These are phyloP conservation scores for Dictyostelium intermedium DNA, from an alignment of 78 protist genomes.

Conservation along the genomic window DNA sequence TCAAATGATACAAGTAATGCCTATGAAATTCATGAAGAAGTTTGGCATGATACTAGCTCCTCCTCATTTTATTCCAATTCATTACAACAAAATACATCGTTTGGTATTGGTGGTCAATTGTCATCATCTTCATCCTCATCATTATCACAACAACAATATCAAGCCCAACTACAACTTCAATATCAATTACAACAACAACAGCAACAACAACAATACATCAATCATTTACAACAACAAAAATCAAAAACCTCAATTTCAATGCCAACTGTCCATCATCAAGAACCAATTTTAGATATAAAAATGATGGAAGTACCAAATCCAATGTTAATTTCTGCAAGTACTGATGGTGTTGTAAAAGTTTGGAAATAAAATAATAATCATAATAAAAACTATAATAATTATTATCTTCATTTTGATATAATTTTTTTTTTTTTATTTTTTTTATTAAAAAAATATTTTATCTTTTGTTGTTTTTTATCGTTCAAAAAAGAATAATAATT, in stretches of 20 bases:
- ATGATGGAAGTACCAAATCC: conserved; percentile 81
- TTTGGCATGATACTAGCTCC: conserved; percentile 52
- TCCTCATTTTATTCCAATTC: conserved; percentile 14
- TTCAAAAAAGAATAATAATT: too few relatives aligned
- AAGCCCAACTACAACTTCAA: neutral
- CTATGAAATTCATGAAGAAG: conserved; percentile 39
- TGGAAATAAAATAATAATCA: conserved; percentile 84
- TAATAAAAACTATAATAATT: too few relatives aligned
- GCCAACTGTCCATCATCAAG: conserved; percentile 81
- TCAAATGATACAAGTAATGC: conserved; percentile 24
- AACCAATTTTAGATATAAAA: conserved; percentile 76
- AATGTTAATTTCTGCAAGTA: conserved; percentile 80
- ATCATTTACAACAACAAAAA: conserved; percentile 26
- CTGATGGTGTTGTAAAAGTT: conserved; percentile 82
- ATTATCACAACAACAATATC: neutral
- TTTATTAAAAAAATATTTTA: too few relatives aligned
- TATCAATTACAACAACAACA: neutral
- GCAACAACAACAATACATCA: neutral
- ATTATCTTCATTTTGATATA: too few relatives aligned
- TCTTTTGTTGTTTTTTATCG: too few relatives aligned
- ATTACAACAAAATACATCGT: neutral
- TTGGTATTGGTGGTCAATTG: neutral
- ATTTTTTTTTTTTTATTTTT: too few relatives aligned
- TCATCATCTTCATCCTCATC: neutral
- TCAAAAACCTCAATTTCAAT: conserved; percentile 31